These are phyloP conservation scores for Solanum ossicruentum DNA, from an alignment of 257 asterid species.

Conservation along the genomic window DNA sequence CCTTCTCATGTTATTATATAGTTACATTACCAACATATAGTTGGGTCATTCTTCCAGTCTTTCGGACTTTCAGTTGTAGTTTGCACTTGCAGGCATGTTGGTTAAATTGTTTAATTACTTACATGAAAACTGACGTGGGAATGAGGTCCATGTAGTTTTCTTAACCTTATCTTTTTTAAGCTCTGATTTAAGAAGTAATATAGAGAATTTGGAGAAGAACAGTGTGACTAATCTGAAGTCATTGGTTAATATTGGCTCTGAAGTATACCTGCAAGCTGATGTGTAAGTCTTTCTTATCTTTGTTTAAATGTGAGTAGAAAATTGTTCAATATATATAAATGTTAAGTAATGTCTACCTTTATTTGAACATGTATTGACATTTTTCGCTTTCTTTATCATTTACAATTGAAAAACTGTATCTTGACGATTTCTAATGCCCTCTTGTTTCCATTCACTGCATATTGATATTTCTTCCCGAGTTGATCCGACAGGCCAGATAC, in stretches of 20 bases:
- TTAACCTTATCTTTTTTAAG: conserved; percentile 30
- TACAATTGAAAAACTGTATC: background rate
- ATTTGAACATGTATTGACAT: background rate
- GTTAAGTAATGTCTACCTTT: background rate
- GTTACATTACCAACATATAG: background rate
- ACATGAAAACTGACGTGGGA: background rate
- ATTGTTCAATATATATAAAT: background rate
- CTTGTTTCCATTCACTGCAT: background rate
- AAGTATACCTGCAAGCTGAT: conserved; percentile 78
- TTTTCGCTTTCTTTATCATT: background rate
- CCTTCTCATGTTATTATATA: conserved; percentile 21
- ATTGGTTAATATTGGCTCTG: conserved; percentile 82
- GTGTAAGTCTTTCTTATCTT: conserved; percentile 40
- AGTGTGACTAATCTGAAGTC: conserved; percentile 66
- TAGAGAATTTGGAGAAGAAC: conserved; percentile 79
- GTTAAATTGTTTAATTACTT: background rate
- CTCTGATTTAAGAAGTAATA: conserved; percentile 73
- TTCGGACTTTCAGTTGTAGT: background rate
- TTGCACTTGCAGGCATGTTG: background rate
- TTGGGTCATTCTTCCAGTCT: background rate
- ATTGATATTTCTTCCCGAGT: background rate
- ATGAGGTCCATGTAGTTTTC: conserved; percentile 4
- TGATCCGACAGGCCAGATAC: conserved; percentile 59
- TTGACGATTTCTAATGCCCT: background rate
- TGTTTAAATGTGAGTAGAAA: background rate